Evolutionary conservation across 1,284 basidiomycete species (phyloP).

Genomic region (Apiotrichum gamsii): DNA sequence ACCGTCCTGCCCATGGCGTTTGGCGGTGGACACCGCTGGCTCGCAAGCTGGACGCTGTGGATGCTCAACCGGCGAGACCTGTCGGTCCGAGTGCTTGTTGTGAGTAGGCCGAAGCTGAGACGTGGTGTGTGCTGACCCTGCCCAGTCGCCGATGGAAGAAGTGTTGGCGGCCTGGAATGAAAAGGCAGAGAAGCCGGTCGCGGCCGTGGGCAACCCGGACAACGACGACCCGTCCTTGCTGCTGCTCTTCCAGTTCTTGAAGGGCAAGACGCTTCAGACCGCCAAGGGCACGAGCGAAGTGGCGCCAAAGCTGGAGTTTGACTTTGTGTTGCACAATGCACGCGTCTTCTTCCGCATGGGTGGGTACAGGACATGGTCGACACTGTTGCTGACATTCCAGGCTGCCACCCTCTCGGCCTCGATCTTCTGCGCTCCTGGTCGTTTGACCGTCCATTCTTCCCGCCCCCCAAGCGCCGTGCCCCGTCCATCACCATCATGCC

Average conservation of each 20-base stretch:
- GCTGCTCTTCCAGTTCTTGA: slow-evolving; percentile 81
- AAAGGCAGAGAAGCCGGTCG: neutral
- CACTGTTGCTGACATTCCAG: slow-evolving; percentile 53
- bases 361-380: too few relatives aligned
- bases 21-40: slow-evolving; percentile 78
- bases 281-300: slow-evolving; percentile 86
- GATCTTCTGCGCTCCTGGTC: slow-evolving; percentile 83
- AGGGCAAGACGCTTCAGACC: slow-evolving; percentile 80
- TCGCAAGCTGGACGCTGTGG: slow-evolving; percentile 98
- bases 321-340: slow-evolving; percentile 86
- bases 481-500: neutral
- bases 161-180: slow-evolving; percentile 25
- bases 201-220: slow-evolving; percentile 70
- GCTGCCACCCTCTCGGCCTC: slow-evolving; percentile 84
- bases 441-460: slow-evolving; percentile 64
- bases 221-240: slow-evolving; percentile 89
- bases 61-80: slow-evolving; percentile 74
- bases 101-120: slow-evolving; percentile 10
- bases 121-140: neutral
- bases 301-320: slow-evolving; percentile 77
- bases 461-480: slow-evolving; percentile 17
- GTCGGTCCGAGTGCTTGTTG: slow-evolving; percentile 56
- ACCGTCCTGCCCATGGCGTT: slow-evolving; percentile 80
- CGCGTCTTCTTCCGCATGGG: slow-evolving; percentile 89
- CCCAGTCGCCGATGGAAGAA: slow-evolving; percentile 37